Base-by-base conservation (phyloP, 2,329 filamentous ascomycete genomes). In the Cladosporium cucumerinum region DNA sequence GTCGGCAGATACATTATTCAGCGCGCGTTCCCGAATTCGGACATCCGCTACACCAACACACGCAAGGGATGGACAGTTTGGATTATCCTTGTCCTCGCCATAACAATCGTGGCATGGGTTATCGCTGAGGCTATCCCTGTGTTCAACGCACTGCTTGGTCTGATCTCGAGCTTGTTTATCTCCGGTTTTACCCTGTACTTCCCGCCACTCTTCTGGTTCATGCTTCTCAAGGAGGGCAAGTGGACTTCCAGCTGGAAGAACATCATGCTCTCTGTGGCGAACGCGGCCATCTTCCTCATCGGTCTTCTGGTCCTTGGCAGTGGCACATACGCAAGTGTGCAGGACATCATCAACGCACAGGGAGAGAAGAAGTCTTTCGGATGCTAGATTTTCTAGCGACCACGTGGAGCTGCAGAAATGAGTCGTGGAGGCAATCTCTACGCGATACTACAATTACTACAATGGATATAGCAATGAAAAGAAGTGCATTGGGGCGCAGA, bases 121-220 rank as follows among this genome's bases (percentile, higher is more conserved):
- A 89, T 93, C 67, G 88, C 90, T 6, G 85, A 90, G 73, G 86
- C 87, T 0, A 89, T 92, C 12, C 90, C 90, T 0, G 85, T 88
- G 66, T 92, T 92, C 79, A 87, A 86, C 74, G 83, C 86, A 57
- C 79, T 92, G 11, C 80, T 92, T n/a, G 86, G 86, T 6, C 77
- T 92, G 57, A 87, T 91, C 68, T 78, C 72, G 18, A 71, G 86
- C 1, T 76, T 90, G 2, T 91, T 91, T 71, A 86, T 85, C 43
- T 86, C 83, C 64, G 91, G 89, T 85, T 92, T 91, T 69, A 73
- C 69, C 23, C 76, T 74, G 66, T 77, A 77, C 69, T 76, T 78
- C 69, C 76, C 76, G 2, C 75, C 75, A 3, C 66, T 77, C 11
- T 77, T 78, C 72, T 78, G 76, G 76, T 76, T 77, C 61, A 79